Conservation (phyloP, 495 filamentous ascomycete species). For the Staphylotrichum tortipilum region DNA sequence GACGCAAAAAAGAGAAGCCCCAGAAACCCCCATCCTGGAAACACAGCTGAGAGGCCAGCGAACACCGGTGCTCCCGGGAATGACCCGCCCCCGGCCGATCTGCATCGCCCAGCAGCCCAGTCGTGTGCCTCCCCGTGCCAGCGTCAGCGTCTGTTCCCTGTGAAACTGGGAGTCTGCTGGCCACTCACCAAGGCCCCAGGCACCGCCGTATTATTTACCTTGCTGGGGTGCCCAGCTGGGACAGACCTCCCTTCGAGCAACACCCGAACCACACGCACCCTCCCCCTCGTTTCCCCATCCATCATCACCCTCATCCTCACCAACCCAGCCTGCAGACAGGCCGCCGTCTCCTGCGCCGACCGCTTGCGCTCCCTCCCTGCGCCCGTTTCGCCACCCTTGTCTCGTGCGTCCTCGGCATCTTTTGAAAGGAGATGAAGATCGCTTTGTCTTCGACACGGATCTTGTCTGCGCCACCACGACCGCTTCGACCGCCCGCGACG, state of each 20-base stretch:
- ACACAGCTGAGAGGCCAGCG: constrained; percentile 5
- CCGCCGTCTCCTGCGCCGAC: not conserved
- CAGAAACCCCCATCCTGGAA: constrained; percentile 3
- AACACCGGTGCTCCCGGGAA: constrained; percentile 14
- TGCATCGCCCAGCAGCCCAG: constrained; percentile 7
- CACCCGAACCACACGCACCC: too few relatives aligned
- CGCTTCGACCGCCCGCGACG: constrained; percentile 5
- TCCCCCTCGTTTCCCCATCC: too few relatives aligned
- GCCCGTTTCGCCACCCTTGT: not conserved
- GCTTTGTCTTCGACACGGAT: constrained; percentile 5
- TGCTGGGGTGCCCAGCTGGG: constrained; percentile 6
- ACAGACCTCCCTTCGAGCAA: too few relatives aligned
- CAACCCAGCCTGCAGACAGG: too few relatives aligned
- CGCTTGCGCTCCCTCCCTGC: not conserved
- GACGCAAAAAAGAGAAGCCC: not conserved
- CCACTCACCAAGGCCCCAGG: too few relatives aligned
- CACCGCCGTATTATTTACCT: constrained; percentile 11
- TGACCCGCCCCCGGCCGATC: constrained; percentile 15
- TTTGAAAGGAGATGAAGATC: constrained; percentile 25
- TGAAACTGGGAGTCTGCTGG: too few relatives aligned
- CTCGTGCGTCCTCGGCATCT: not conserved
- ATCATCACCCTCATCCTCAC: too few relatives aligned
- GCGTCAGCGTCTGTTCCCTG: too few relatives aligned
- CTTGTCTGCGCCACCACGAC: too few relatives aligned
- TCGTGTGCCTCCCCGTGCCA: too few relatives aligned